Conservation (phyloP, 768 basidiomycete genomes). For the Panaeolus cyanescens region DNA sequence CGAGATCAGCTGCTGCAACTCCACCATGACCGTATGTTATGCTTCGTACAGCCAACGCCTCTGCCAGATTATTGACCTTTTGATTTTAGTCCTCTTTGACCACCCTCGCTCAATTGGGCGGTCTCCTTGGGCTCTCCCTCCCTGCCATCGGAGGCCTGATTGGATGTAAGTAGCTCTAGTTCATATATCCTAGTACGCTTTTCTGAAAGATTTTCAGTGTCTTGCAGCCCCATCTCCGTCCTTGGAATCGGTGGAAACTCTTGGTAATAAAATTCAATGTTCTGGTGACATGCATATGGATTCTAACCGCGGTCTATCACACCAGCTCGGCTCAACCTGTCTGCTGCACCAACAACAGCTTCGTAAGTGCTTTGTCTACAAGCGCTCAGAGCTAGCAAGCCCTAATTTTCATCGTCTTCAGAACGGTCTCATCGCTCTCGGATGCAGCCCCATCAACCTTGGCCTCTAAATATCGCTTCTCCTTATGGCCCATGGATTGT, state of each 20-base stretch:
- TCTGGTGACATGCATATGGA: not conserved
- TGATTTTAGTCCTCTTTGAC: constrained; percentile 4
- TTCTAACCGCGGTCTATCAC: not conserved
- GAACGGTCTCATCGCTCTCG: constrained; percentile 37
- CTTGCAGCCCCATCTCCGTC: not conserved
- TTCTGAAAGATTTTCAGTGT: not conserved
- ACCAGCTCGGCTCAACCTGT: constrained; percentile 30
- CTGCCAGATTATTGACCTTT: not conserved
- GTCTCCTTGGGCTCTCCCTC: constrained; percentile 6
- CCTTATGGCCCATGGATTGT: too few species aligned
- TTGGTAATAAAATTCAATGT: not conserved
- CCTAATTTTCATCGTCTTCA: constrained; percentile 7
- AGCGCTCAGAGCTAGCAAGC: not conserved
- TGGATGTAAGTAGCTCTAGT: not conserved
- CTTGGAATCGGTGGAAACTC: not conserved
- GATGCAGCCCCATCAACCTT: constrained; percentile 32
- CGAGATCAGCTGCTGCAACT: constrained; percentile 10
- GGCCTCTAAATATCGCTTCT: not conserved
- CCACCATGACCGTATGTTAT: constrained; percentile 4
- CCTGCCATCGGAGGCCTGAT: constrained; percentile 8
- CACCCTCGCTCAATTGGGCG: constrained; percentile 4
- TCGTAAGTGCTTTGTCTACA: constrained; percentile 19
- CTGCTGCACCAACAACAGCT: constrained; percentile 38
- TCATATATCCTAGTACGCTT: not conserved
- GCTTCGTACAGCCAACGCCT: not conserved